These are phyloP conservation scores for Sarcomyxa edulis DNA, from an alignment of 768 basidiomycete species.

Conservation along the genomic window DNA sequence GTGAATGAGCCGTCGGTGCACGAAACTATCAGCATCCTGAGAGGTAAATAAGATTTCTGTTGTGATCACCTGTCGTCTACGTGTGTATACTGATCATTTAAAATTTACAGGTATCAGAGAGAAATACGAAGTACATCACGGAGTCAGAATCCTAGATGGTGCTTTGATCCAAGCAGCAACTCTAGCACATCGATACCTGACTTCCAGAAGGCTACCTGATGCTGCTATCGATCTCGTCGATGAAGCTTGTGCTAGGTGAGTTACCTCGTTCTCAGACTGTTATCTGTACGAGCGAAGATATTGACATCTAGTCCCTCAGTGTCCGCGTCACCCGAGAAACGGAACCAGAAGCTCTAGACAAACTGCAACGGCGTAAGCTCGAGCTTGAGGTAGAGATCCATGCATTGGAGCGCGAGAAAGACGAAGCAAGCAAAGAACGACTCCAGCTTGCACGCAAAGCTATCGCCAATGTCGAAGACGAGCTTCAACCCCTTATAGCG, in stretches of 20 bases:
- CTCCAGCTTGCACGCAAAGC: constrained; percentile 68
- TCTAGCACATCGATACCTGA: constrained; percentile 90
- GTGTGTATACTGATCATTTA: no score
- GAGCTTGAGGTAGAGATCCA: constrained; percentile 95
- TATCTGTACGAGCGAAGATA: neutral
- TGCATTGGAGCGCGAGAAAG: constrained; percentile 90
- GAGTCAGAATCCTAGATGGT: constrained; percentile 83
- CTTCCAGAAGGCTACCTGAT: constrained; percentile 73
- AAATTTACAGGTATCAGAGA: constrained; percentile 92
- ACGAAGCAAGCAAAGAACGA: constrained; percentile 81
- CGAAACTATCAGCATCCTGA: constrained; percentile 89
- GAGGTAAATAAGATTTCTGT: no score
- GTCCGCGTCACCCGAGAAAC: constrained; percentile 93
- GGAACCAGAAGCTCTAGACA: constrained; percentile 89
- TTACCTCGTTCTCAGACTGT: no score
- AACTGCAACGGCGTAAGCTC: constrained; percentile 80
- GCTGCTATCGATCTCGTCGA: constrained; percentile 90
- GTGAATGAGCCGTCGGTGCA: constrained; percentile 88
- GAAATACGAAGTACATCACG: constrained; percentile 91
- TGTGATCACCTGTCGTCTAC: no score
- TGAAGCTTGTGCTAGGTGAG: constrained; percentile 84
- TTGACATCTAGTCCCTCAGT: constrained; percentile 27
- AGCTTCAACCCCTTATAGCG: constrained; percentile 76
- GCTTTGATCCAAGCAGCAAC: constrained; percentile 87
- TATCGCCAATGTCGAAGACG: constrained; percentile 79